These are phyloP conservation scores for Polyplosphaeria fusca DNA, from an alignment of 495 filamentous ascomycete species.

Conservation along the genomic window DNA sequence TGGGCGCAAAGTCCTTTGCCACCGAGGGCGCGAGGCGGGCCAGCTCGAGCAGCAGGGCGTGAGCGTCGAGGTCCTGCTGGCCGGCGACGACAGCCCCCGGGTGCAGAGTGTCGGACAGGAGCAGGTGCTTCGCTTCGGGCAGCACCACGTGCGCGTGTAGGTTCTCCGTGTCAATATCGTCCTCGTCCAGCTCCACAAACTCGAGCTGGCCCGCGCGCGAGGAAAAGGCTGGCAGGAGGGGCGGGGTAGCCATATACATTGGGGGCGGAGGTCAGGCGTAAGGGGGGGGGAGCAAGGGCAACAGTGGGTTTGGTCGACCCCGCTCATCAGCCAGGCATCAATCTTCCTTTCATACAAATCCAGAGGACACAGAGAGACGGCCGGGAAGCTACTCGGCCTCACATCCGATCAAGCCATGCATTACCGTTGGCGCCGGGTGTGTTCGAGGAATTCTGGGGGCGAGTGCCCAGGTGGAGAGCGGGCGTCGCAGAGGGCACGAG, in stretches of 20 bases:
- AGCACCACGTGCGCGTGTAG: slow-evolving; percentile 19
- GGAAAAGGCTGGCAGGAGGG: background rate
- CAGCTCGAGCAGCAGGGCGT: slow-evolving; percentile 15
- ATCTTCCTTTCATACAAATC: too few species aligned
- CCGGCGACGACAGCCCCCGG: background rate
- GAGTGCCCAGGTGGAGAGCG: too few species aligned
- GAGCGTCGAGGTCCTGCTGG: background rate
- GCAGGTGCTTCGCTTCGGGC: background rate
- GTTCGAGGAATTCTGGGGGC: too few species aligned
- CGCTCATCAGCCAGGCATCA: too few species aligned
- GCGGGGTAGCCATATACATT: slow-evolving; percentile 1
- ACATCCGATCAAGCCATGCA: too few species aligned
- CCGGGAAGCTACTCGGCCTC: too few species aligned
- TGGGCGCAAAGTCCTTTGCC: slow-evolving; percentile 17
- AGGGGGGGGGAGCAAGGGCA: too few species aligned
- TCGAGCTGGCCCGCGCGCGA: slow-evolving; percentile 3
- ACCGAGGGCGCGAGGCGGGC: slow-evolving; percentile 12
- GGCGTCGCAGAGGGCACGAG: too few species aligned
- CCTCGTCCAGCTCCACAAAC: slow-evolving; percentile 16
- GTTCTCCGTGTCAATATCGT: slow-evolving; percentile 21
- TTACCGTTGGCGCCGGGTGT: too few species aligned
- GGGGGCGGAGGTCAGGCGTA: background rate
- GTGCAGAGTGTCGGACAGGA: slow-evolving; percentile 5
- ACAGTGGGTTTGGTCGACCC: too few species aligned
- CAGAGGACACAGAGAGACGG: too few species aligned